A percentile compares a stretch with the other conserved stretches of the same genome.
These are phyloP conservation scores for Hondaea fermentalgiana DNA, from an alignment of 108 stramenopile genomes.

Conservation along the genomic window DNA sequence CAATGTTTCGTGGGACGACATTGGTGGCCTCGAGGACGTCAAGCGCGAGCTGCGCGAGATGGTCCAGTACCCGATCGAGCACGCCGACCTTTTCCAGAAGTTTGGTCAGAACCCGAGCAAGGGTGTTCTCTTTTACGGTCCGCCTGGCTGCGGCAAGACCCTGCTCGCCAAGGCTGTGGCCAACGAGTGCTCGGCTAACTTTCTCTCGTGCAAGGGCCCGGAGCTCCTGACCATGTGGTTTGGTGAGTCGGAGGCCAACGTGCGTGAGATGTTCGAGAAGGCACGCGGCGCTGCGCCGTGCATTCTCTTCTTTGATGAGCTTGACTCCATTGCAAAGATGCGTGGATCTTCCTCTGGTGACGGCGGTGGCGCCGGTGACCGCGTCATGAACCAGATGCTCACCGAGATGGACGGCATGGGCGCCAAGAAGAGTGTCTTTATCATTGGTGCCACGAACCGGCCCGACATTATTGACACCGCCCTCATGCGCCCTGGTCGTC, in stretches of 20 bases:
- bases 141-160: constrained; percentile 99
- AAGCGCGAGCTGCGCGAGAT: constrained; percentile 99
- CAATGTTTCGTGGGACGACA: constrained; percentile 95
- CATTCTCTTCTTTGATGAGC: constrained; percentile 99
- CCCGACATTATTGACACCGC: constrained; percentile 99
- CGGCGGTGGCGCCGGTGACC: constrained; percentile 99
- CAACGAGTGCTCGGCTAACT: constrained; percentile 99
- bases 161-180: constrained; percentile 99
- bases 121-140: constrained; percentile 99
- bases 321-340: constrained; percentile 96
- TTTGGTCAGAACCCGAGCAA: constrained; percentile 95
- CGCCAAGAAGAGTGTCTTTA: constrained; percentile 99
- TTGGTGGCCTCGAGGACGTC: constrained; percentile 95
- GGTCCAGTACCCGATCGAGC: constrained; percentile 99
- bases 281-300: constrained; percentile 97
- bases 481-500: constrained; percentile 97
- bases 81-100: constrained; percentile 98
- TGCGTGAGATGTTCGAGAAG: constrained; percentile 99
- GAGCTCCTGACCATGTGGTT: constrained; percentile 99
- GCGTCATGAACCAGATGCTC: constrained; percentile 99
- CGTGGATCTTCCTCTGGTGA: constrained; percentile 85
- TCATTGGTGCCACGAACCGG: constrained; percentile 96
- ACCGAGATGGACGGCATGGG: constrained; percentile 99
- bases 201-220: constrained; percentile 96
- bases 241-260: constrained; percentile 98